Conservation (phyloP, 73 alveolate species). For the Paramecium biaurelia region DNA sequence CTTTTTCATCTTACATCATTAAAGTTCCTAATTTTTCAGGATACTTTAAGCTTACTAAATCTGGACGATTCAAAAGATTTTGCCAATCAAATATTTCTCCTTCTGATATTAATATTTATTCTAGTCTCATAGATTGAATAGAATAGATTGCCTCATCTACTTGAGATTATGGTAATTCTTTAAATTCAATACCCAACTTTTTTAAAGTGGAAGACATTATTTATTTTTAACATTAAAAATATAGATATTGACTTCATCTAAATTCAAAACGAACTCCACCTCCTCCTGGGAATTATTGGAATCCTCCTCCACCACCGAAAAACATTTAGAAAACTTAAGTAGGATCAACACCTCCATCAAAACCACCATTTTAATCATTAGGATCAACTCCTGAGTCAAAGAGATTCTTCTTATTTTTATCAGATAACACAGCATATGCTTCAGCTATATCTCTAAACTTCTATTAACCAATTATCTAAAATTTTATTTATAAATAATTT, state of each 20-base stretch:
- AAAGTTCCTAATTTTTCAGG: background rate
- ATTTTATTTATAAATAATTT: background rate
- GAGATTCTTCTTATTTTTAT: conserved; percentile 87
- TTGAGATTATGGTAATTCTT: background rate
- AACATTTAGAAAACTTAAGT: conserved; percentile 89
- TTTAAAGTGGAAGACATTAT: background rate
- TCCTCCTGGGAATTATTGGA: conserved; percentile 10
- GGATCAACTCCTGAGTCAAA: conserved; percentile 93
- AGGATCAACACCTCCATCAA: conserved; percentile 90
- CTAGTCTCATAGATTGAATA: background rate
- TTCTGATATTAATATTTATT: conserved; percentile 13
- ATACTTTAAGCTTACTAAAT: background rate
- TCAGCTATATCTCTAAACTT: conserved; percentile 94
- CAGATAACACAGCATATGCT: conserved; percentile 91
- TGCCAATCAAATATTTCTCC: conserved; percentile 36
- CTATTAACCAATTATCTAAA: conserved; percentile 84
- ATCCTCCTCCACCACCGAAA: conserved; percentile 97
- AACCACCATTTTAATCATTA: conserved; percentile 77
- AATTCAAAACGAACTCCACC: conserved; percentile 20
- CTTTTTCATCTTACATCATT: background rate
- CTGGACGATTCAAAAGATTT: background rate
- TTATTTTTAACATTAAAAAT: background rate
- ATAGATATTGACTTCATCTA: conserved; percentile 41
- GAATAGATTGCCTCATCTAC: background rate
- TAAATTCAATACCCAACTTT: conserved; percentile 9